Base-by-base conservation (phyloP, 108 stramenopile species). In the Stephanodiscus triporus region DNA sequence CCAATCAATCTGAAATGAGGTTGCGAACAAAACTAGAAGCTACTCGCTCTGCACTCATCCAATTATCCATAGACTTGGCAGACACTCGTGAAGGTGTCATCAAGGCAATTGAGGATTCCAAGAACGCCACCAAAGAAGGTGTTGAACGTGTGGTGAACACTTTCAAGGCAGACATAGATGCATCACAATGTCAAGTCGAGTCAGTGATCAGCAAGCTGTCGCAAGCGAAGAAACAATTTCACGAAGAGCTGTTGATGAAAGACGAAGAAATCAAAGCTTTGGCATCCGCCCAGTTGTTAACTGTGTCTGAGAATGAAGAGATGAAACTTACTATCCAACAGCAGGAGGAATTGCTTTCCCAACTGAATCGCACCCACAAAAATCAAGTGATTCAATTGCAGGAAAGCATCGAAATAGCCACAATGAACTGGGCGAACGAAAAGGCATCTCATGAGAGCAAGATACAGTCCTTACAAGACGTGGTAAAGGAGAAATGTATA, bases 401-500 rank as follows among this genome's bases (percentile, higher is more conserved):
- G 19, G 26, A 38, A 38, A 48, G 20, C 2, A 40, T 64, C 43
- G 40, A 43, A 64, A 16, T 64, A 6, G 63, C 63, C 63, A 64
- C 63, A 48, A 38, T 43, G 1, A 64, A 64, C n/a, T 64, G 10
- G 63, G 63, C 27, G 26, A 40, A 24, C 27, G 63, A 64, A 0
- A 64, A 64, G 47, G 9, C 63, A 11, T 34, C 37, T 22, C 32
- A 40, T 40, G 63, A 64, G 22, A 64, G 45, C 13, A 64, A 64
- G 63, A 64, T 64, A 11, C 37, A 9, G 32, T 47, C 47, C n/a
- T 27, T 64, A 9, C 40, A 48, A 40, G 63, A 26, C 17, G 6
- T 27, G n/a, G 6, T 64, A 2, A 13, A 64, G 14, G 63, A 64
- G 13, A 48, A 64, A 29, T 29, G 63, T 43, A 40, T 66, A 16